A percentile compares a stretch with the other conserved stretches of the same genome.
Conservation (phyloP, 2,329 filamentous ascomycete genomes). For the Teratosphaeria epicoccoides region DNA sequence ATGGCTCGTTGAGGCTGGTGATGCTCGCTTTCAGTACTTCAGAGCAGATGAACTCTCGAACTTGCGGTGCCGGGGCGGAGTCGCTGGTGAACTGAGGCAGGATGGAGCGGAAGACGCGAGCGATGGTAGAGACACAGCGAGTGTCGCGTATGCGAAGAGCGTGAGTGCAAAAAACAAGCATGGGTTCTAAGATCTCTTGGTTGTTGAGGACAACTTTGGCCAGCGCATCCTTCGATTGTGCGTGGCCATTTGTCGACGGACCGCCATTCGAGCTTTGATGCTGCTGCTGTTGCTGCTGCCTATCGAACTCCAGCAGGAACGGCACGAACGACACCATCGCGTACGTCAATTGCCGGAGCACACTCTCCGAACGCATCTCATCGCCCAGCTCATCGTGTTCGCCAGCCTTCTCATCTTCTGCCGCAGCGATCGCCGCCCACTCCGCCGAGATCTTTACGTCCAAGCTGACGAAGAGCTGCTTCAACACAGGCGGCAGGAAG, state of each 20-base stretch:
- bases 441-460: conserved; percentile 78
- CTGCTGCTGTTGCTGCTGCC: conserved; percentile 35
- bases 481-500: conserved; percentile 76
- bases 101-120: conserved; percentile 76
- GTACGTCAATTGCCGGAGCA: conserved; percentile 83
- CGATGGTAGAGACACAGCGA: conserved; percentile 73
- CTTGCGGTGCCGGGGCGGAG: conserved; percentile 44
- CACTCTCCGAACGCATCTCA: conserved; percentile 97
- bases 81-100: conserved; percentile 52
- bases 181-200: conserved; percentile 68
- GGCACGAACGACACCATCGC: conserved; percentile 86
- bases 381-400: conserved; percentile 63
- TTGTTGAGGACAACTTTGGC: conserved; percentile 74
- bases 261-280: conserved; percentile 1
- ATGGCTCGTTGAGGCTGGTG: conserved; percentile 82
- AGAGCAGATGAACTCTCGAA: conserved; percentile 80
- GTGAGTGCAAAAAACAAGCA: conserved; percentile 86
- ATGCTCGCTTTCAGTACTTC: conserved; percentile 86
- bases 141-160: conserved; percentile 83
- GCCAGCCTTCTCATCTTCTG: conserved; percentile 46
- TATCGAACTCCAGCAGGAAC: conserved; percentile 62
- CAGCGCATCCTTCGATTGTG: conserved; percentile 47
- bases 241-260: conserved; percentile 4
- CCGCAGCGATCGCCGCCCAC: conserved; percentile 60
- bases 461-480: conserved; percentile 73